Conservation (phyloP, 345 rosid species). For the Gossypium mustelinum region DNA sequence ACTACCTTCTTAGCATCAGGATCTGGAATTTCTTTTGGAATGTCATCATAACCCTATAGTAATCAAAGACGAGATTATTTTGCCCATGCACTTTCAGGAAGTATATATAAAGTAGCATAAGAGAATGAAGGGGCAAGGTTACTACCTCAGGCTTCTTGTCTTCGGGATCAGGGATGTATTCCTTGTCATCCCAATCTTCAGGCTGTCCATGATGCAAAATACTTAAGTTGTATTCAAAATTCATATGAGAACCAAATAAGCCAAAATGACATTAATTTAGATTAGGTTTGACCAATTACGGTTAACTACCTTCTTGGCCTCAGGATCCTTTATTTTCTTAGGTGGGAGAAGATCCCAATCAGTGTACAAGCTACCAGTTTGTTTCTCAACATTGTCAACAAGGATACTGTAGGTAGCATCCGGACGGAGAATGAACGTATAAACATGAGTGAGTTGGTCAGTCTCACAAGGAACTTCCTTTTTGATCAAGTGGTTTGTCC, state of each 20-base stretch:
- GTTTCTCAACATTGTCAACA: constrained; percentile 87
- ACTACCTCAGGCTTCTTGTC: constrained; percentile 89
- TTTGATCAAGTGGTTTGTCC: constrained; percentile 79
- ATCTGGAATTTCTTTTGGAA: constrained; percentile 83
- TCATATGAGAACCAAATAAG: not conserved
- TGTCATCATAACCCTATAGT: constrained; percentile 83
- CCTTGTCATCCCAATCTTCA: constrained; percentile 97
- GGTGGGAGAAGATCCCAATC: constrained; percentile 96
- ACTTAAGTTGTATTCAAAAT: not conserved
- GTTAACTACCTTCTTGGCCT: constrained; percentile 67
- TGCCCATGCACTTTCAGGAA: not conserved
- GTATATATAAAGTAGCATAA: not conserved
- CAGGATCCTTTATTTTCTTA: constrained; percentile 87
- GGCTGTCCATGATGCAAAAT: constrained; percentile 49
- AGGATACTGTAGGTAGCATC: constrained; percentile 94
- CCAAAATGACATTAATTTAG: not conserved
- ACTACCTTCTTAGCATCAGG: constrained; percentile 85
- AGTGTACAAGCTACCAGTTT: constrained; percentile 80
- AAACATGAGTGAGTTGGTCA: constrained; percentile 93
- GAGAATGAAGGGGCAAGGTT: not conserved
- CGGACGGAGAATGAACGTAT: constrained; percentile 84
- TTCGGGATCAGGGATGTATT: constrained; percentile 88
- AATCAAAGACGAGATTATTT: not conserved
- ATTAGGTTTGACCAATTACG: not conserved
- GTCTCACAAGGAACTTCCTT: constrained; percentile 99